These are phyloP conservation scores for Alternaria rosae DNA, from an alignment of 2,329 filamentous ascomycete species.

Conservation along the genomic window DNA sequence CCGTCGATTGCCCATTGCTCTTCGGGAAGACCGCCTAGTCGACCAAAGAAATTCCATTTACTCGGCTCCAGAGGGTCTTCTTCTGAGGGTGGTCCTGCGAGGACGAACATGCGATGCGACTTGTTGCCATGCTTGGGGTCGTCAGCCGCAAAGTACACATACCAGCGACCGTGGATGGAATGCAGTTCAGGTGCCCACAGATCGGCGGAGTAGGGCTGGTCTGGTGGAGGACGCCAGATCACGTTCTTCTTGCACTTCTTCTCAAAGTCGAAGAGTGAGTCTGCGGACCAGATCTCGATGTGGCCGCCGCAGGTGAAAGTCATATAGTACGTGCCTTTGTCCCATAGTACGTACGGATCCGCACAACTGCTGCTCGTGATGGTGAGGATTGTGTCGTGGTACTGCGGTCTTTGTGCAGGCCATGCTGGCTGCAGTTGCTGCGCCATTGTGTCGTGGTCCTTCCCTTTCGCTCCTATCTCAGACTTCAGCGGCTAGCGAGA, in stretches of 20 bases:
- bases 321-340: constrained; percentile 56
- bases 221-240: constrained; percentile 54
- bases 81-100: constrained; percentile 50
- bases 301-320: constrained; percentile 56
- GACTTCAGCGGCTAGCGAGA: not conserved
- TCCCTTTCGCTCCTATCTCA: not conserved
- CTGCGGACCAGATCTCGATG: constrained; percentile 55
- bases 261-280: constrained; percentile 51
- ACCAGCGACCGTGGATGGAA: constrained; percentile 60
- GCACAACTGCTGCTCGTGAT: constrained; percentile 52
- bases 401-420: constrained; percentile 27
- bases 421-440: constrained; percentile 13
- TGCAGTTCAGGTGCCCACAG: constrained; percentile 67
- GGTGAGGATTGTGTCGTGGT: constrained; percentile 52
- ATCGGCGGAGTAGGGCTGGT: constrained; percentile 54
- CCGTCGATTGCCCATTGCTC: constrained; percentile 59
- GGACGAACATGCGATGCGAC: constrained; percentile 56
- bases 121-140: constrained; percentile 54
- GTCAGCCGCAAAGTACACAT: constrained; percentile 59
- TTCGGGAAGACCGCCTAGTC: constrained; percentile 50
- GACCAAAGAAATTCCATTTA: constrained; percentile 54
- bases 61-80: constrained; percentile 39
- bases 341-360: constrained; percentile 55
- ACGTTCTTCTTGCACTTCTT: constrained; percentile 48
- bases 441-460: not conserved